Percentiles rank a stretch among this genome's conserved stretches.
These are phyloP conservation scores for Begonia peltatifolia DNA, from an alignment of 306 rosid species.

Conservation along the genomic window DNA sequence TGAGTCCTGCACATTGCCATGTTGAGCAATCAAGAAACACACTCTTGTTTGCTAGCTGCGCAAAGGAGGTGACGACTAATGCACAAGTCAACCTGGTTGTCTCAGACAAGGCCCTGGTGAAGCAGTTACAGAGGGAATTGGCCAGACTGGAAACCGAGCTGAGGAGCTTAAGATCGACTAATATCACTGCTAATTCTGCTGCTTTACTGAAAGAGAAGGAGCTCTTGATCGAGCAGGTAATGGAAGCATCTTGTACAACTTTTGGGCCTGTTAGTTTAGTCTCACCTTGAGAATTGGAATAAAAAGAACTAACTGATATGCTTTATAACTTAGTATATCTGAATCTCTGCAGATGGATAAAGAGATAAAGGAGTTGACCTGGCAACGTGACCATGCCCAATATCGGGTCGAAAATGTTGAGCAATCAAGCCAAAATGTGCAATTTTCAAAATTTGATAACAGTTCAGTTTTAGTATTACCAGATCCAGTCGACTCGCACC, in stretches of 20 bases:
- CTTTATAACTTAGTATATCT: neutral
- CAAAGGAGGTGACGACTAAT: slow-evolving; percentile 76
- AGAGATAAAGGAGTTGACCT: slow-evolving; percentile 55
- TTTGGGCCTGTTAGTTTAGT: too few relatives aligned
- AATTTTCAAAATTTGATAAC: slow-evolving; percentile 15
- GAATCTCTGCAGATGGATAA: slow-evolving; percentile 49
- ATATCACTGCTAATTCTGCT: slow-evolving; percentile 18
- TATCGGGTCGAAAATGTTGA: slow-evolving; percentile 41
- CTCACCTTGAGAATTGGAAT: too few relatives aligned
- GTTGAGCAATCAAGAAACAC: slow-evolving; percentile 85
- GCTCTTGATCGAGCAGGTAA: slow-evolving; percentile 65
- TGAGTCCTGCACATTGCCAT: slow-evolving; percentile 74
- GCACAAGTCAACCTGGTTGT: slow-evolving; percentile 62
- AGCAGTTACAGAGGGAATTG: slow-evolving; percentile 60
- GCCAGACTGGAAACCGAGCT: slow-evolving; percentile 56
- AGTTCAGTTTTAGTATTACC: slow-evolving; percentile 17
- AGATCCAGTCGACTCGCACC: slow-evolving; percentile 9
- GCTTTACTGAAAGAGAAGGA: slow-evolving; percentile 61
- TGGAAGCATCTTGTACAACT: neutral
- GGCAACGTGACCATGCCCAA: slow-evolving; percentile 62
- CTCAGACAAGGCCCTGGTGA: slow-evolving; percentile 80
- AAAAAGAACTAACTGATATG: too few relatives aligned
- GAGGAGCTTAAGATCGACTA: slow-evolving; percentile 29
- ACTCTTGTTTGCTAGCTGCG: slow-evolving; percentile 70
- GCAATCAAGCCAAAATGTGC: slow-evolving; percentile 29